phyloP scores from a whole-genome alignment of 176 grass and related monocot genomes.

The Cymbopogon citratus region DNA sequence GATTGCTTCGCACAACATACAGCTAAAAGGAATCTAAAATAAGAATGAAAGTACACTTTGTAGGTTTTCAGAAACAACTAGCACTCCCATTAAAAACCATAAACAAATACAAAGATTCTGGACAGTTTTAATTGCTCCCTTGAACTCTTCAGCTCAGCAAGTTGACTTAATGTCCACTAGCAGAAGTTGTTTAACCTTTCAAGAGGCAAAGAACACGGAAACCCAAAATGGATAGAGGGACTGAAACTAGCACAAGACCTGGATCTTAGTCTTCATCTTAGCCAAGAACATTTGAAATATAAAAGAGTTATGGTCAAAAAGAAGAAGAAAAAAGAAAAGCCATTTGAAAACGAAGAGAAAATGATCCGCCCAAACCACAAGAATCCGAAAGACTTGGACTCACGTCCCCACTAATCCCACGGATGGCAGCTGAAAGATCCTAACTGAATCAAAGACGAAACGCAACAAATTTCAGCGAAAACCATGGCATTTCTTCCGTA shows the following conservation, averaged over 20 bases:
- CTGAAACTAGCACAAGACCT: constrained; percentile 17
- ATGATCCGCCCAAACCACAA: not conserved
- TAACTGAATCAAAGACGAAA: not conserved
- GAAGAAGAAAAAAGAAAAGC: not conserved
- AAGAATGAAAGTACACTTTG: constrained; percentile 21
- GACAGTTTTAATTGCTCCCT: constrained; percentile 26
- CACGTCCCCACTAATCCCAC: constrained; percentile 8
- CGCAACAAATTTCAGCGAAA: constrained; percentile 5
- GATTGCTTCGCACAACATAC: constrained; percentile 7
- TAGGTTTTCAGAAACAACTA: constrained; percentile 26
- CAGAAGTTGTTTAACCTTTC: constrained; percentile 15
- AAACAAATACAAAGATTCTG: constrained; percentile 35
- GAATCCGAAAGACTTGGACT: constrained; percentile 24
- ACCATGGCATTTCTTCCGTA: constrained; percentile 13
- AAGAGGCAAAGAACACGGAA: constrained; percentile 35
- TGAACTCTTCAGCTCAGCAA: constrained; percentile 40
- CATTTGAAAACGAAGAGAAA: not conserved
- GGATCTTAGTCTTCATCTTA: constrained; percentile 26
- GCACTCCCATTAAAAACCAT: constrained; percentile 13
- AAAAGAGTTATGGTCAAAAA: not conserved
- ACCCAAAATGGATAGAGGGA: constrained; percentile 17
- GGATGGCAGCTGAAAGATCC: not conserved
- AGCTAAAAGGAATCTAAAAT: constrained; percentile 8
- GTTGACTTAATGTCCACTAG: constrained; percentile 41
- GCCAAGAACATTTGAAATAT: not conserved